Evolutionary conservation across 1,139 yeast genomes (phyloP).

Genomic region (Pichia sp.): DNA sequence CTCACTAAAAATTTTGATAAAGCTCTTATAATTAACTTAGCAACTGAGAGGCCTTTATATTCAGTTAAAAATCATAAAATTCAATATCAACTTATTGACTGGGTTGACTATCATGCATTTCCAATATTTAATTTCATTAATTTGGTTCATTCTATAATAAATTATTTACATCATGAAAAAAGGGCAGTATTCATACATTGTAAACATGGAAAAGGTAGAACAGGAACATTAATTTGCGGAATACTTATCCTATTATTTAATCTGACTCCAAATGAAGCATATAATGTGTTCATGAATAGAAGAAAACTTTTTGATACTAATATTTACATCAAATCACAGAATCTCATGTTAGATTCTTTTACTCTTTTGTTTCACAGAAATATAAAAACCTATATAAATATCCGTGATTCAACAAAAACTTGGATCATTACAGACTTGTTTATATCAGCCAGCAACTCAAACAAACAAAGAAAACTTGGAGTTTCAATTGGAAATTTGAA

Average conservation of each 20-base stretch:
- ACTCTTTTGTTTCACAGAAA: not conserved
- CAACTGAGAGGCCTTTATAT: slow-evolving; percentile 4
- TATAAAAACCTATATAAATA: not conserved
- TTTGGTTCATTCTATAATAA: slow-evolving; percentile 42
- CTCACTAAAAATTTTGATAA: not conserved
- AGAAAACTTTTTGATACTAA: slow-evolving; percentile 51
- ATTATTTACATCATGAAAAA: slow-evolving; percentile 24
- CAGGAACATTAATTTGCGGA: slow-evolving; percentile 73
- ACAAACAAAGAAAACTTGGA: not conserved
- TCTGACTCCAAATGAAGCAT: slow-evolving; percentile 40
- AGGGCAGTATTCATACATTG: slow-evolving; percentile 77
- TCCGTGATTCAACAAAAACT: not conserved
- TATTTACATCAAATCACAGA: slow-evolving; percentile 66
- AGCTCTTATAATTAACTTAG: slow-evolving; percentile 7
- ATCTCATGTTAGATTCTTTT: slow-evolving; percentile 47
- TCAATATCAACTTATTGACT: not conserved
- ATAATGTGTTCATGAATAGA: slow-evolving; percentile 44
- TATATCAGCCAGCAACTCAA: not conserved
- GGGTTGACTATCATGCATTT: slow-evolving; percentile 72
- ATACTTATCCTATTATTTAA: slow-evolving; percentile 49
- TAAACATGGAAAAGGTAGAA: slow-evolving; percentile 87
- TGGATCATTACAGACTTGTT: not conserved
- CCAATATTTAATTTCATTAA: slow-evolving; percentile 45
- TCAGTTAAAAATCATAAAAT: not conserved
- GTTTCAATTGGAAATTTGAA: not conserved